Evolutionary conservation across 805 yeast genomes (phyloP).

Genomic region (Tetrapisispora phaffii): DNA sequence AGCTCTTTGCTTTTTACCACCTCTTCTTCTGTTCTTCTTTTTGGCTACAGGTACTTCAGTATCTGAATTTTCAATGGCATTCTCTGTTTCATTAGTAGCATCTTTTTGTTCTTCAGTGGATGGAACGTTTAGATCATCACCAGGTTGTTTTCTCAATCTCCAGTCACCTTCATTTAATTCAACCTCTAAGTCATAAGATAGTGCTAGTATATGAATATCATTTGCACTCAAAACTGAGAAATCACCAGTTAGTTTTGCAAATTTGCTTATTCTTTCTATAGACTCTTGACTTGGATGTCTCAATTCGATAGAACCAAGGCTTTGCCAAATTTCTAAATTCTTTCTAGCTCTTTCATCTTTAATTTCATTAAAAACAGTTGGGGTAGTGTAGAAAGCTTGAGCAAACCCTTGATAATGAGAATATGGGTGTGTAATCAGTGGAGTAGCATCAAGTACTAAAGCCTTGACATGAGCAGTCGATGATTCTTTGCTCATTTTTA

Average conservation of each 20-base stretch:
- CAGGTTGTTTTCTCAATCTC: conserved; percentile 65
- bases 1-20: conserved; percentile 55
- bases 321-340: conserved; percentile 70
- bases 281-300: conserved; percentile 68
- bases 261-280: conserved; percentile 57
- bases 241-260: conserved; percentile 88
- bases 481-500: neutral
- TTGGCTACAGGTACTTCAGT: conserved; percentile 12
- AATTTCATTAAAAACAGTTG: conserved; percentile 81
- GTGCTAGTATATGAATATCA: conserved; percentile 86
- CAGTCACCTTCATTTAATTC: conserved; percentile 61
- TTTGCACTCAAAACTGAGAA: conserved; percentile 76
- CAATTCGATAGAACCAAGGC: conserved; percentile 43
- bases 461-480: conserved; percentile 36
- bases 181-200: conserved; percentile 77
- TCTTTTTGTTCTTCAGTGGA: neutral
- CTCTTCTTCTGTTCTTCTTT: conserved; percentile 47
- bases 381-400: conserved; percentile 70
- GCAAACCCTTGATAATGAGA: conserved; percentile 65
- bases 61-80: neutral
- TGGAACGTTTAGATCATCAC: conserved; percentile 34
- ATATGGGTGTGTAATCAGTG: conserved; percentile 77
- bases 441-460: conserved; percentile 89
- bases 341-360: conserved; percentile 76
- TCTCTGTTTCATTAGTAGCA: conserved; percentile 15